Conservation (phyloP, 306 rosid genomes). For the Prunus mira region DNA sequence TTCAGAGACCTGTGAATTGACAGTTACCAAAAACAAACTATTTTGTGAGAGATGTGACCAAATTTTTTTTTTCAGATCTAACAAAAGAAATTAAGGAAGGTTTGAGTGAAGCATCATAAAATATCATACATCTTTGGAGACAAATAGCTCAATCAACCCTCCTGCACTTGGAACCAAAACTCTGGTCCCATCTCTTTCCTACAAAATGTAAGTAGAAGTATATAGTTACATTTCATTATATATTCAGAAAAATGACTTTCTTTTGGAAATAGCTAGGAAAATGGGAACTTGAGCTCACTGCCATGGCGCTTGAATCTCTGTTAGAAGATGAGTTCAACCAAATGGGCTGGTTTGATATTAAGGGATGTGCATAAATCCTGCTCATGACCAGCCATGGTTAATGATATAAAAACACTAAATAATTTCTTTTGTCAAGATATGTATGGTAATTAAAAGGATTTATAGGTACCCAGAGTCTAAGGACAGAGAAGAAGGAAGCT, state of each 20-base stretch:
- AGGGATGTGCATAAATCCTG: constrained; percentile 70
- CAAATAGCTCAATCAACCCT: constrained; percentile 75
- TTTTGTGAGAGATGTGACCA: not conserved
- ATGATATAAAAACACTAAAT: not conserved
- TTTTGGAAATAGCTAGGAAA: not conserved
- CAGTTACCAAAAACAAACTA: not conserved
- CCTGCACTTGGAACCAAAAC: constrained; percentile 75
- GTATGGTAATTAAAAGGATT: too few species aligned
- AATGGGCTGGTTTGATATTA: constrained; percentile 63
- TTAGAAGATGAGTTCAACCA: constrained; percentile 59
- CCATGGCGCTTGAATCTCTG: constrained; percentile 36
- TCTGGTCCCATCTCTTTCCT: constrained; percentile 76
- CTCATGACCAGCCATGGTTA: not conserved
- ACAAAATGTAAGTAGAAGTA: constrained; percentile 2
- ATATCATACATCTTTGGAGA: constrained; percentile 55
- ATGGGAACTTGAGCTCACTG: constrained; percentile 35
- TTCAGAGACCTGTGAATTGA: constrained; percentile 56
- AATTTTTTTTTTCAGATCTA: not conserved
- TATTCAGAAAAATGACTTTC: not conserved
- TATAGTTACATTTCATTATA: not conserved
- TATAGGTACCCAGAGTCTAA: constrained; percentile 63
- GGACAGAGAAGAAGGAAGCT: constrained; percentile 55
- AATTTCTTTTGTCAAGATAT: not conserved
- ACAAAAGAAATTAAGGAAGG: not conserved
- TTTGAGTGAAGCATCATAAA: not conserved